Conservation (phyloP, 768 basidiomycete genomes). For the Xerocomellus dryophilus region DNA sequence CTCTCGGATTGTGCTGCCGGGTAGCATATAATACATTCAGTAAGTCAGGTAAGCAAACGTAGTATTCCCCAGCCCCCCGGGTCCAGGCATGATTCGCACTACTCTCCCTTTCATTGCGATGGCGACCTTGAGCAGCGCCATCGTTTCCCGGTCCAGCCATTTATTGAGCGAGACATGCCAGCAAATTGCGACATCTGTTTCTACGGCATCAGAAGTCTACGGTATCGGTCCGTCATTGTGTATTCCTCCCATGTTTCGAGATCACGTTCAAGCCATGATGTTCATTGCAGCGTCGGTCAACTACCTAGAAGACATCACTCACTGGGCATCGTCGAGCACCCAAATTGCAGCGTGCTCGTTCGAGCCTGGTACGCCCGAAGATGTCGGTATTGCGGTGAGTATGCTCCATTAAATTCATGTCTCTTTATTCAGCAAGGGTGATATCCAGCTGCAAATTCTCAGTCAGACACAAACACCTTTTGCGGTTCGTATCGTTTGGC, state of each 20-base stretch:
- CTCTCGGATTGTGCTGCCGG: too few species aligned
- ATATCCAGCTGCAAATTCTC: slow-evolving; percentile 18
- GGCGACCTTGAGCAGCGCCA: neutral
- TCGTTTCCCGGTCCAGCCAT: neutral
- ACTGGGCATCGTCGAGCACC: slow-evolving; percentile 52
- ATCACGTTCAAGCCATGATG: neutral
- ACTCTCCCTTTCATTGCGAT: neutral
- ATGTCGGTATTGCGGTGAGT: slow-evolving; percentile 48
- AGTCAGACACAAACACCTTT: slow-evolving; percentile 42
- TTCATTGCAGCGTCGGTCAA: slow-evolving; percentile 10
- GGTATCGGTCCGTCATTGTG: neutral
- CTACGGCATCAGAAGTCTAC: slow-evolving; percentile 3
- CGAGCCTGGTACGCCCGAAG: slow-evolving; percentile 52
- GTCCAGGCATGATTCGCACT: neutral
- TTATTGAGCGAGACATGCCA: neutral
- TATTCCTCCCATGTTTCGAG: neutral
- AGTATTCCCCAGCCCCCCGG: too few species aligned
- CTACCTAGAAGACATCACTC: slow-evolving; percentile 43
- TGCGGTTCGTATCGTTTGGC: slow-evolving; percentile 15
- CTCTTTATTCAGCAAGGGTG: neutral
- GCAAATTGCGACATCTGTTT: neutral
- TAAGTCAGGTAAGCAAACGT: too few species aligned
- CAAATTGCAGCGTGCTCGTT: slow-evolving; percentile 51
- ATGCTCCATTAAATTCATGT: neutral
- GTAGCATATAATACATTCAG: neutral